Evolutionary conservation across 2,329 filamentous ascomycete species (phyloP).

Genomic region (Byssochlamys sp.): DNA sequence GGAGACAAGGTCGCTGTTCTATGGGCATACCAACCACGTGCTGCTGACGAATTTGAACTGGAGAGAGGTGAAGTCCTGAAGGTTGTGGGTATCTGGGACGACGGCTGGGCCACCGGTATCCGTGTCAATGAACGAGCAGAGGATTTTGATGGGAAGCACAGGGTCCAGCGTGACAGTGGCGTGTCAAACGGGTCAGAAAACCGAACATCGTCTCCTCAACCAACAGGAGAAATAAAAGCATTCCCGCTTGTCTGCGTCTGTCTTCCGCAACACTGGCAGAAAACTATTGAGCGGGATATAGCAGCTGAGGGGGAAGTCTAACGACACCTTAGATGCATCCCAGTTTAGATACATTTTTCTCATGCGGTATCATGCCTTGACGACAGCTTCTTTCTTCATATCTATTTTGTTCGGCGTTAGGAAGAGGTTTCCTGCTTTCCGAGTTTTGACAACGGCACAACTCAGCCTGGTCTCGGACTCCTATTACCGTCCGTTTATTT

Average conservation of each 20-base stretch:
- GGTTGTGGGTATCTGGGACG: conserved; percentile 96
- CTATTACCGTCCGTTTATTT: neutral
- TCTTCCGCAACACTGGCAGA: conserved; percentile 88
- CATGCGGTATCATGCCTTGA: conserved; percentile 28
- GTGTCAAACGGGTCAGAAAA: conserved; percentile 69
- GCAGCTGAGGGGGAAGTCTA: conserved; percentile 15
- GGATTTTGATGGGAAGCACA: conserved; percentile 70
- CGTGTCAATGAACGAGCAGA: conserved; percentile 74
- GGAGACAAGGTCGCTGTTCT: conserved; percentile 81
- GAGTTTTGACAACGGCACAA: conserved; percentile 1
- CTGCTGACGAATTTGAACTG: conserved; percentile 81
- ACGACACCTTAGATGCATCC: conserved; percentile 10
- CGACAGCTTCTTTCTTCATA: conserved; percentile 24
- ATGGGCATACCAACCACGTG: conserved; percentile 94
- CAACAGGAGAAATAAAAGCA: conserved; percentile 81
- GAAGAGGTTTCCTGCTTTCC: conserved; percentile 4
- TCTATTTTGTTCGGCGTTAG: conserved; percentile 9
- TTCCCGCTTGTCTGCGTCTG: conserved; percentile 96
- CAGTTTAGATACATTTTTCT: conserved; percentile 7
- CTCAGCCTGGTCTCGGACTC: neutral
- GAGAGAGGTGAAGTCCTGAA: conserved; percentile 97
- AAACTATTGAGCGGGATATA: conserved; percentile 81
- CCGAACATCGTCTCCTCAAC: conserved; percentile 51
- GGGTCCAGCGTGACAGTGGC: conserved; percentile 80
- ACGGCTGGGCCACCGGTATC: conserved; percentile 94